Evolutionary conservation across 352 stramenopile genomes (phyloP), one percentile per base, ranked within the genome.

Genomic region (Globisporangium rhizosaccharum): DNA sequence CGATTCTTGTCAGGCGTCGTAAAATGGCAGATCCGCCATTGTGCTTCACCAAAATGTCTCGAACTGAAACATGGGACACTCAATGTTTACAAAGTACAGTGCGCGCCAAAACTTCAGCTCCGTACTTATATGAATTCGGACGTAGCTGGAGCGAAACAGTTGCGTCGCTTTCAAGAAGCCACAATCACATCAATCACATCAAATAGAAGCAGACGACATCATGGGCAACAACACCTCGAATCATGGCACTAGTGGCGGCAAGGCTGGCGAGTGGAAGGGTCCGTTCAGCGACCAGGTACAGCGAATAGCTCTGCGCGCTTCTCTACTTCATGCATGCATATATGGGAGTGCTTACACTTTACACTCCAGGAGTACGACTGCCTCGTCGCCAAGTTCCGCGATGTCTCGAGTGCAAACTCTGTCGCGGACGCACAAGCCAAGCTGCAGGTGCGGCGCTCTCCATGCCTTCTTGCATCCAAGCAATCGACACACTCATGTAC

Each of bases 231-330:
- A 81, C 50, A 63, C 15, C 26, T 18, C 52, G 33, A 71, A 10
- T 18, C n/a, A 30, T 12, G 37, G 62, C 61, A n/a, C 61, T 33
- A n/a, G 45, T 25, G 23, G 41, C 56, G 44, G 50, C 33, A 39
- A 28, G 5, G 39, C 58, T 17, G 53, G 26, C 53, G 80, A 80
- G 53, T 88, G 82, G 82, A 92, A 90, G 68, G 84, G 84, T 1
- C 84, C 84, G 1, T 94, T 94, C 59, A 92, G 84, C 57, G 84
- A 94, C 56, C 65, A 84, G 51, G 84, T 90, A 17, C 11, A 5
- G 20, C 17, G n/a, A 17, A 15, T 39, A 28, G 30, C 5, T 45
- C 14, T 39, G 15, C 45, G 28, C 18, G 14, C 17, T n/a, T 20
- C 1, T n/a, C 6, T 14, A 3, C 8, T 42, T 23, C 1, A 12